Evolutionary conservation across 2,329 filamentous ascomycete species (phyloP), one percentile per base, ranked within the genome.

Genomic region (Fusarium domesticum): DNA sequence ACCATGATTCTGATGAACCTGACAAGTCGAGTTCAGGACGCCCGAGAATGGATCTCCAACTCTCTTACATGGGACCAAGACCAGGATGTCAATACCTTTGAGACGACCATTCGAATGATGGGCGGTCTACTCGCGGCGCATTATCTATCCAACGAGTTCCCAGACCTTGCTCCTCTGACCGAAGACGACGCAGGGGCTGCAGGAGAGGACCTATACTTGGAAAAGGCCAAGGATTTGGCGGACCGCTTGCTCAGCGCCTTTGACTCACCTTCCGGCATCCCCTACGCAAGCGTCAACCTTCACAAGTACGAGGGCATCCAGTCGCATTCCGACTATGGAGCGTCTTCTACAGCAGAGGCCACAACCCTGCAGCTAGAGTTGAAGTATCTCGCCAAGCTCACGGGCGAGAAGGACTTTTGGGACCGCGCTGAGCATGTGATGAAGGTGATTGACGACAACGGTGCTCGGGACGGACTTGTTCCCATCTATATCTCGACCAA

Each of bases 1-100:
- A 98, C 93, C 1, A 80, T 97, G 77, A 98, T 98, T 72, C 75
- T 98, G 49, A 98, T 98, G 93, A 97, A 97, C 66, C 76, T 96
- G 53, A 97, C 92, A 12, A 86, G 83, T 23, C 84, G 91, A 50
- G 77, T 98, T 31, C 78, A 83, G 30, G 84, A 95, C 61, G 92
- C 93, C 19, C 79, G 92, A 43, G 81, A 95, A 62, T 98, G 93
- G 93, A 82, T 98, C 37, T 77, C 87, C 2, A 84, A 82, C 5
- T 83, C 83, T 6, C 70, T 97, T 51, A 84, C 83, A 10, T 97
- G 95, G 70, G 84, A 96, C 48, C 89, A 96, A 66, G 78, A 96
- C 60, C 90, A 96, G 65, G 89, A 96, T 64, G 92, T 98, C 43
- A 97, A 90, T 66, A 96, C 90, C 0, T 98, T 97, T 59, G 93